phyloP scores from a whole-genome alignment of 768 basidiomycete genomes.

The Lactifluus hygrophoroides region DNA sequence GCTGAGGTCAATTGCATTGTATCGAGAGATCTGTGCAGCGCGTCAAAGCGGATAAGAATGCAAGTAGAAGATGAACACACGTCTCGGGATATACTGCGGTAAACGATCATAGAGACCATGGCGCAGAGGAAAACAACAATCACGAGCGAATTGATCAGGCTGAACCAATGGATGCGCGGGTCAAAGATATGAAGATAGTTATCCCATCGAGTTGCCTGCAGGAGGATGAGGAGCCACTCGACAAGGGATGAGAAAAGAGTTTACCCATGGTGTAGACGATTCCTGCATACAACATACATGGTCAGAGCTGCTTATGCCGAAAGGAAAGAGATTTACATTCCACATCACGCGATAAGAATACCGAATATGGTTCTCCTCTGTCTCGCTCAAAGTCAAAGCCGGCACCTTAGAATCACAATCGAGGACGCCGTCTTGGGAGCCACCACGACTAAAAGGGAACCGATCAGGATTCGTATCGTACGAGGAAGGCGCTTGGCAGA shows the following conservation, averaged over 20 bases:
- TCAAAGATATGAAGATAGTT: conserved; percentile 92
- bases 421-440: conserved; percentile 39
- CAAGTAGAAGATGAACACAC: conserved; percentile 34
- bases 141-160: conserved; percentile 84
- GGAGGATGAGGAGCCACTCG: not conserved
- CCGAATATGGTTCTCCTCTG: conserved; percentile 49
- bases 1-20: conserved; percentile 88
- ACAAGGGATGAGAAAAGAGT: conserved; percentile 5
- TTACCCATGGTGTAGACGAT: conserved; percentile 80
- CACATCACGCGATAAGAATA: conserved; percentile 88
- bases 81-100: conserved; percentile 82
- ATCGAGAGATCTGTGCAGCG: conserved; percentile 63
- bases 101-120: conserved; percentile 89
- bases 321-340: conserved; percentile 45
- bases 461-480: not conserved
- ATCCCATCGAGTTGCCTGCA: conserved; percentile 91
- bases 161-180: conserved; percentile 95
- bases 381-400: conserved; percentile 57
- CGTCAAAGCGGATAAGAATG: not conserved
- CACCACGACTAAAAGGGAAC: conserved; percentile 47
- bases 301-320: not conserved
- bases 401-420: conserved; percentile 43
- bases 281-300: conserved; percentile 36
- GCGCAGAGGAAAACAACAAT: conserved; percentile 86
- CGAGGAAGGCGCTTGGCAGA: not conserved